Evolutionary conservation across 1,284 basidiomycete genomes (phyloP), one percentile per base, ranked within the genome.

Genomic region (Apiotrichum porosum): DNA sequence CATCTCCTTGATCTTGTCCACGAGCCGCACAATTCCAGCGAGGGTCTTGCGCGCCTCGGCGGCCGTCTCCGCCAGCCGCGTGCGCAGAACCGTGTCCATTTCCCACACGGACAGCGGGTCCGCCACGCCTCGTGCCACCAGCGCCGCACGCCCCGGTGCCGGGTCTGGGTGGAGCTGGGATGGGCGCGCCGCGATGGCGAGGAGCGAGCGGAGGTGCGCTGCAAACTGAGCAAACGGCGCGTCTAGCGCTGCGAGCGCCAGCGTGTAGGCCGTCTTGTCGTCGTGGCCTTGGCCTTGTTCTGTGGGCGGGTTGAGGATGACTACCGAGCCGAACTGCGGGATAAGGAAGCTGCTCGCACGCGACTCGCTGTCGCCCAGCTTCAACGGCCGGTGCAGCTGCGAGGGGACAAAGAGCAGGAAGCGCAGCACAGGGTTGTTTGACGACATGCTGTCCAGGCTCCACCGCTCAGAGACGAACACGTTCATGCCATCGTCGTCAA

Each of bases 401-500:
- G 86, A 85, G 0, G 95, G 94, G 2, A 97, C 77, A 68, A 92
- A 98, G 2, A 97, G 74, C 40, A 98, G 73, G 65, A 99, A 94
- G 68, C 97, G 88, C 1, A 99, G 75, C 0, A 95, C 90, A 5
- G 89, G 90, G 59, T 95, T 89, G 57, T 88, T 89, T 12, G 88
- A 89, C 44, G 66, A 70, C 15, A 63, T 66, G 17, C 69, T 71
- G 53, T 74, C 72, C 36, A 98, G 71, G 14, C 84, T 87, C 94
- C 94, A 98, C 65, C 92, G 86, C 14, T 91, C 93, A 3, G 90
- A 90, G 46, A 98, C 80, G 63, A 98, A 98, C 0, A 91, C 82
- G 19, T 85, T 89, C 49, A 93, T 77, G 58, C 91, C 82, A 58
- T 91, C 88, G 47, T 83, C 81, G 13, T 81, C 82, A 33, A 95